These are phyloP conservation scores for Blastomyces emzantsi DNA, from an alignment of 2,329 filamentous ascomycete genomes.

Conservation along the genomic window DNA sequence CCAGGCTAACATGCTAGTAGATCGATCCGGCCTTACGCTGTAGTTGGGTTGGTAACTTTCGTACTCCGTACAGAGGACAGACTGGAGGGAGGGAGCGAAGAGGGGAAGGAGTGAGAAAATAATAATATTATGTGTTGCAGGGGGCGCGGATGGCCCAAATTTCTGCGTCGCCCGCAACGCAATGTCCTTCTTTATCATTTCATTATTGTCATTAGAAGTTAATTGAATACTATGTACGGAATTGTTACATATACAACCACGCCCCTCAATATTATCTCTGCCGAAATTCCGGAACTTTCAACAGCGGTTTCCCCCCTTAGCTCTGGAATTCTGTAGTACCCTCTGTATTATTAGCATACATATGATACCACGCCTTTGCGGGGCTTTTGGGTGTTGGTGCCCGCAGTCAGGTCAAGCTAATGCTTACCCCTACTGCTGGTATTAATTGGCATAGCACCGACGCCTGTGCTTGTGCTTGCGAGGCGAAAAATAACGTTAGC, in stretches of 20 bases:
- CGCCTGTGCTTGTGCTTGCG: neutral
- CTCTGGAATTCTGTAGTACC: too few relatives aligned
- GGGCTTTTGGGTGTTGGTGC: neutral
- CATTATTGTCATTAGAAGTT: neutral
- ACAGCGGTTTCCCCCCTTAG: neutral
- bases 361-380: neutral
- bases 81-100: too few relatives aligned
- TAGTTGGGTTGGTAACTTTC: too few relatives aligned
- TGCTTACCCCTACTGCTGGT: neutral
- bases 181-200: neutral
- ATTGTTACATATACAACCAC: too few relatives aligned
- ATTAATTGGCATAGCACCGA: neutral
- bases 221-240: neutral
- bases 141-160: neutral
- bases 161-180: neutral
- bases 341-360: too few relatives aligned
- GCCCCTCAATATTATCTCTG: too few relatives aligned
- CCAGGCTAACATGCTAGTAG: neutral
- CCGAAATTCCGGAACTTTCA: neutral
- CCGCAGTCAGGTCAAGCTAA: neutral
- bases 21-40: neutral
- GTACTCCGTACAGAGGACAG: too few relatives aligned
- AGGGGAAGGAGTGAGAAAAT: neutral
- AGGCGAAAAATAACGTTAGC: neutral
- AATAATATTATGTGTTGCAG: neutral